These are phyloP conservation scores for Stereum hirsutum DNA, from an alignment of 1,284 basidiomycete genomes.

Conservation along the genomic window DNA sequence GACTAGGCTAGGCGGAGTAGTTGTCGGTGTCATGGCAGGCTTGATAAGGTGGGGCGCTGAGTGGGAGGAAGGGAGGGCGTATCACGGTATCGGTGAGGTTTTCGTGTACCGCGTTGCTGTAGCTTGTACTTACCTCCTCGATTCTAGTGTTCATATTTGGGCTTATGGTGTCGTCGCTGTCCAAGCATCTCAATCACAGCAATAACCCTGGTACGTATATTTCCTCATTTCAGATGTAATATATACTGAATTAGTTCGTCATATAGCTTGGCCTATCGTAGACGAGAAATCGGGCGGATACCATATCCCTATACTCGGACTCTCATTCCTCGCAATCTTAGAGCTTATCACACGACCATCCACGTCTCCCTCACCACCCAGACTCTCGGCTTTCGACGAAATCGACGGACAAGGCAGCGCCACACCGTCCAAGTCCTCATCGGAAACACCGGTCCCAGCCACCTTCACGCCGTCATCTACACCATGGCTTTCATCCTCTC, in stretches of 20 bases:
- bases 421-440: too few species aligned
- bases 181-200: constrained; percentile 72
- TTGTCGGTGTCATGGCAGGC: constrained; percentile 9
- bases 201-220: constrained; percentile 64
- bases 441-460: background rate
- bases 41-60: constrained; percentile 9
- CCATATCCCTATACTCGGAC: constrained; percentile 56
- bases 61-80: constrained; percentile 9
- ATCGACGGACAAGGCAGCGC: background rate
- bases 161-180: constrained; percentile 59
- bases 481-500: constrained; percentile 38
- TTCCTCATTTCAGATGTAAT: background rate
- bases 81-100: constrained; percentile 8
- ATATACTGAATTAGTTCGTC: background rate
- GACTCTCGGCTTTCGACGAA: background rate
- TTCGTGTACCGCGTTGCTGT: background rate
- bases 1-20: constrained; percentile 8
- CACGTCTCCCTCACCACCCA: background rate
- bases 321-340: constrained; percentile 43
- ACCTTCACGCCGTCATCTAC: too few species aligned
- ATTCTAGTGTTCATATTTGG: constrained; percentile 55
- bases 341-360: constrained; percentile 33
- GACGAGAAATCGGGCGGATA: constrained; percentile 59
- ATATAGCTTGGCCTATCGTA: constrained; percentile 74
- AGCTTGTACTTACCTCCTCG: background rate